Conservation (phyloP, 164 flowering plant species). For the Vitis amurensis region DNA sequence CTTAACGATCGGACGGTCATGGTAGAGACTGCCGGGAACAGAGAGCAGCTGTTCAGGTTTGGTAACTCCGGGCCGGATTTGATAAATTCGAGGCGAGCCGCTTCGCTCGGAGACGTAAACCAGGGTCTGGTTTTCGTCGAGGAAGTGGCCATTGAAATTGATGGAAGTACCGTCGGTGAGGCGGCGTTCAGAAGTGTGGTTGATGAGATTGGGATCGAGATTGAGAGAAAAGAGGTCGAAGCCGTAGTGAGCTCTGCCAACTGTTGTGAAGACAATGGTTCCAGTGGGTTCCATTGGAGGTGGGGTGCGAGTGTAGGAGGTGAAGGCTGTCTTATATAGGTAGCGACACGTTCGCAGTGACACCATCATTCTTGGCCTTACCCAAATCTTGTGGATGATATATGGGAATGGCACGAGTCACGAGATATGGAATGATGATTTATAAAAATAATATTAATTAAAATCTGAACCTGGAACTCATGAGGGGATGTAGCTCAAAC, state of each 20-base stretch:
- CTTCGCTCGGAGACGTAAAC: constrained; percentile 70
- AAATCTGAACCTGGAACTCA: no score
- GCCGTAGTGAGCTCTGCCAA: constrained; percentile 67
- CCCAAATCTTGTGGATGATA: no score
- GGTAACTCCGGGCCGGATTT: constrained; percentile 17
- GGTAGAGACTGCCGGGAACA: constrained; percentile 47
- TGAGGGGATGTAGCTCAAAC: constrained; percentile 41
- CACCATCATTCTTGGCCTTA: not conserved
- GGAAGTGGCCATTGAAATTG: constrained; percentile 71
- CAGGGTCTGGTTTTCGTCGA: constrained; percentile 39
- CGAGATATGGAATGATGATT: no score
- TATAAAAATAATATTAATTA: no score
- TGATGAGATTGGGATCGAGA: constrained; percentile 18
- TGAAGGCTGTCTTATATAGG: not conserved
- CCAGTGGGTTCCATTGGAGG: constrained; percentile 38
- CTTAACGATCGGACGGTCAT: constrained; percentile 66
- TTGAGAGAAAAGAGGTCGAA: constrained; percentile 68
- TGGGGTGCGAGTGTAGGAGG: not conserved
- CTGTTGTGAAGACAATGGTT: constrained; percentile 57
- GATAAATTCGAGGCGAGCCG: constrained; percentile 51
- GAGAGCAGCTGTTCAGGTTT: constrained; percentile 36
- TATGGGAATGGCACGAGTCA: no score
- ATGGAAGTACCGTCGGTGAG: constrained; percentile 73
- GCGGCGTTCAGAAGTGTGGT: constrained; percentile 31
- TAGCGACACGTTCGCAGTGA: not conserved